Percentiles rank a stretch among this genome's conserved stretches.
Conservation (phyloP, 768 basidiomycete species). For the Agrocybe pediades region DNA sequence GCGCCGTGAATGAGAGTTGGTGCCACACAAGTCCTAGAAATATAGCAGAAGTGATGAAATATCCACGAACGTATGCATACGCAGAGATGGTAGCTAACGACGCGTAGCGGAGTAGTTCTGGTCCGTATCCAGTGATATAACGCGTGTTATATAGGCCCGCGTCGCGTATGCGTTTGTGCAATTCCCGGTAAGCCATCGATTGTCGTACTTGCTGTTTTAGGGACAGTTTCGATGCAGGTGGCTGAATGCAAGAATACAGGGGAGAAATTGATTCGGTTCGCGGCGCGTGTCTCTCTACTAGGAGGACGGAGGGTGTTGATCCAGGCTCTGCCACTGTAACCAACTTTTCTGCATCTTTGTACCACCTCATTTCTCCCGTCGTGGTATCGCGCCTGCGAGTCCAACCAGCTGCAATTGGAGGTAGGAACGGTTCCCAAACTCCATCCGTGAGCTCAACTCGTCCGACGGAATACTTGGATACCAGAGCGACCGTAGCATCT, state of each 20-base stretch:
- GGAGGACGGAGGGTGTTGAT: conserved; percentile 50
- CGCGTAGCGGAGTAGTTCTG: conserved; percentile 80
- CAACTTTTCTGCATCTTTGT: conserved; percentile 57
- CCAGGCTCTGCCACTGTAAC: conserved; percentile 29
- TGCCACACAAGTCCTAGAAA: conserved; percentile 93
- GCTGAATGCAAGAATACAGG: conserved; percentile 50
- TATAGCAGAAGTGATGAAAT: conserved; percentile 75
- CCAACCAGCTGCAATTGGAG: conserved; percentile 88
- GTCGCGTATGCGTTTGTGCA: conserved; percentile 74
- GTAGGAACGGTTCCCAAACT: conserved; percentile 77
- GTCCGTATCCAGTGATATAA: conserved; percentile 86
- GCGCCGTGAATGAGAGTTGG: conserved; percentile 88
- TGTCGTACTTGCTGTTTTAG: conserved; percentile 62
- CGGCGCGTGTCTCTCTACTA: conserved; percentile 12
- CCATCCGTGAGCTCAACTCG: conserved; percentile 58
- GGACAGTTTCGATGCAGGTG: conserved; percentile 56
- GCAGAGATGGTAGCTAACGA: conserved; percentile 63
- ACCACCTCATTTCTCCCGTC: conserved; percentile 57
- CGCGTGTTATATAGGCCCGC: conserved; percentile 87
- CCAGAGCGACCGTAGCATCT: conserved; percentile 51
- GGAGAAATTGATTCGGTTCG: too few relatives aligned
- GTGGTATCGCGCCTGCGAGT: conserved; percentile 44
- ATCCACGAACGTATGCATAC: conserved; percentile 60
- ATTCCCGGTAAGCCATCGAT: conserved; percentile 75
- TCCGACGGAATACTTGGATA: conserved; percentile 71